phyloP scores from a whole-genome alignment of 192 early-diverging fungal species.

The Endogone sp. region DNA sequence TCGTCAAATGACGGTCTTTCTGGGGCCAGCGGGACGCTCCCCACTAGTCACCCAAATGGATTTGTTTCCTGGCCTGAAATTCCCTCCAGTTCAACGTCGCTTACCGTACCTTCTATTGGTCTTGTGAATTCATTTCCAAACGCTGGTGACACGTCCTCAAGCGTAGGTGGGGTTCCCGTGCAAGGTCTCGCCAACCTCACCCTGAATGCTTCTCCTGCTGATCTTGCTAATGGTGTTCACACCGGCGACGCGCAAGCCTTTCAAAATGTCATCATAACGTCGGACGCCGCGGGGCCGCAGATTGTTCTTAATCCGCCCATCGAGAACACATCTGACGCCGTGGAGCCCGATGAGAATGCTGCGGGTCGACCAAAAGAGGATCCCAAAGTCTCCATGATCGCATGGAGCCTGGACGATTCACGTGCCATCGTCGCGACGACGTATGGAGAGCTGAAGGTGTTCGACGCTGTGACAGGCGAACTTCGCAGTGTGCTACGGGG shows the following conservation, averaged over 20 bases:
- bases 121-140: background rate
- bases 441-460: constrained; percentile 63
- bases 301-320: background rate
- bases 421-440: constrained; percentile 63
- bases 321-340: background rate
- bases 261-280: background rate
- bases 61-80: background rate
- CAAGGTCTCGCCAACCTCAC: background rate
- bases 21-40: constrained; percentile 19
- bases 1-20: constrained; percentile 3
- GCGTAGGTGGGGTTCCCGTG: background rate
- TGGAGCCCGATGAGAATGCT: constrained; percentile 12
- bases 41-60: background rate
- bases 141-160: background rate
- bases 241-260: background rate
- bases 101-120: background rate
- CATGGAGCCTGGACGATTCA: constrained; percentile 69
- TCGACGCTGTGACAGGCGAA: constrained; percentile 61
- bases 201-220: background rate
- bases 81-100: background rate
- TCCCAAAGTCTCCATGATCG: constrained; percentile 56
- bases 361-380: constrained; percentile 10
- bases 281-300: background rate
- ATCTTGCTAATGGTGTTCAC: background rate
- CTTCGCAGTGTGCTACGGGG: constrained; percentile 46